Base-by-base conservation (phyloP, 495 filamentous ascomycete species). In the Daldinia vernicosa region DNA sequence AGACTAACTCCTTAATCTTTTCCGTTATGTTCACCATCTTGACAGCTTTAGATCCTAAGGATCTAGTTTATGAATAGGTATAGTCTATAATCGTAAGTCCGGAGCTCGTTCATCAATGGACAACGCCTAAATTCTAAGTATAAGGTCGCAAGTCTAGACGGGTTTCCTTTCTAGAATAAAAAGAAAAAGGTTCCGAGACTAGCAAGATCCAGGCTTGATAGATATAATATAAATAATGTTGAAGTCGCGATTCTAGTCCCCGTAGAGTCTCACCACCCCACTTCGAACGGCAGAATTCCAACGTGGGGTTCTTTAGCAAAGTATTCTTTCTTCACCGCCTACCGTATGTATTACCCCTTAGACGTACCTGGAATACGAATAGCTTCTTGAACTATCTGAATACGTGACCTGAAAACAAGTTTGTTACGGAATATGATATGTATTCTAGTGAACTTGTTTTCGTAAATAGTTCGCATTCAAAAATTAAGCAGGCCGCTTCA, bases 21-120 rank as follows among this genome's bases (percentile, higher is more conserved):
- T 99, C 96, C 59, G 95, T 97, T 63, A 99, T 98, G 84, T 98
- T 98, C 82, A 98, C 96, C 96, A 99, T 99, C 72, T 86, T 93
- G 88, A 65, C 84, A 78, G 82, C 80, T 63, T 66, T 60, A 70
- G 61, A 57, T 69, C 58, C 26, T 14, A n/a, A 12, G 47, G 17
- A 53, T 24, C 43, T 28, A 26, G n/a, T 22, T 24, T 17, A 26
- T 66, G 11, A 58, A 59, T 62, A 5, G 55, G 32, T 35, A n/a
- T 27, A 35, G 12, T 8, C n/a, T 19, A 45, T 19, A n/a, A 45
- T 9, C 17, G 3, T 45, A 45, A 19, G 40, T n/a, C 14, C 6
- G 6, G 15, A 40, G 6, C 4, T 40, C 39, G 15, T 40, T 40
- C 6, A 17, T 7, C 39, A 1, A 17, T n/a, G 2, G n/a, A 40